Percentiles rank a stretch among this genome's conserved stretches.
phyloP scores from a whole-genome alignment of 2,329 filamentous ascomycete species.

The Pseudogymnoascus sp. region DNA sequence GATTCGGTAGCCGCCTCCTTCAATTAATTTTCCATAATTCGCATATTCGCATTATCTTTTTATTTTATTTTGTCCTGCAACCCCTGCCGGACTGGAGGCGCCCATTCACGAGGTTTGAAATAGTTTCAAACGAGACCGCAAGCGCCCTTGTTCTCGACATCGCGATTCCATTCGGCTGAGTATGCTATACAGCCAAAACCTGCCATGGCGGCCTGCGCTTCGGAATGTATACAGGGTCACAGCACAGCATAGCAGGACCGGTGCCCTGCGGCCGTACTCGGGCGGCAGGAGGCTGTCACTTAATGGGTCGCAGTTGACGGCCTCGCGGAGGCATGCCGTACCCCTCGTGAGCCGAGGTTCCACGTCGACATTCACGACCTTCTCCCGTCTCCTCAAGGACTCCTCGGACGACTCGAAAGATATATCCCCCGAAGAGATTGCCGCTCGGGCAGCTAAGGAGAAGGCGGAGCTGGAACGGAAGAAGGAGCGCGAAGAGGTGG shows the following conservation, averaged over 20 bases:
- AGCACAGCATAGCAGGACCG: conserved; percentile 17
- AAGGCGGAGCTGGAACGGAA: conserved; percentile 25
- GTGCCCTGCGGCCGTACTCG: conserved; percentile 21
- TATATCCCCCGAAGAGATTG: conserved; percentile 33
- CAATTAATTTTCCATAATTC: conserved; percentile 6
- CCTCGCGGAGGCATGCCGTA: conserved; percentile 10
- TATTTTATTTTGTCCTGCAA: not conserved
- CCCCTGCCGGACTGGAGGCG: not conserved
- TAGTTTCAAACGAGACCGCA: not conserved
- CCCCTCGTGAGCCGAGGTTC: conserved; percentile 28
- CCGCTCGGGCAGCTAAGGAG: conserved; percentile 34
- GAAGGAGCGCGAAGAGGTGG: conserved; percentile 40
- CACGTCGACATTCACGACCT: conserved; percentile 39
- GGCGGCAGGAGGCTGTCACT: conserved; percentile 15
- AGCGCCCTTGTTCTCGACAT: not conserved
- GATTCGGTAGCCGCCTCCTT: not conserved
- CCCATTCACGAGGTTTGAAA: not conserved
- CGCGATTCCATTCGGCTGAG: conserved; percentile 23
- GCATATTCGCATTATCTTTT: conserved; percentile 3
- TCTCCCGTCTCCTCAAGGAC: conserved; percentile 45
- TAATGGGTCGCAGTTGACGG: conserved; percentile 11
- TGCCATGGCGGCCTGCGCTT: conserved; percentile 57
- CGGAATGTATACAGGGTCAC: conserved; percentile 21
- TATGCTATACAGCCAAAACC: conserved; percentile 59
- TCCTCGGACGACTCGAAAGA: conserved; percentile 32